Base-by-base conservation (phyloP, 2,329 filamentous ascomycete genomes). In the Ophiostoma sp. region DNA sequence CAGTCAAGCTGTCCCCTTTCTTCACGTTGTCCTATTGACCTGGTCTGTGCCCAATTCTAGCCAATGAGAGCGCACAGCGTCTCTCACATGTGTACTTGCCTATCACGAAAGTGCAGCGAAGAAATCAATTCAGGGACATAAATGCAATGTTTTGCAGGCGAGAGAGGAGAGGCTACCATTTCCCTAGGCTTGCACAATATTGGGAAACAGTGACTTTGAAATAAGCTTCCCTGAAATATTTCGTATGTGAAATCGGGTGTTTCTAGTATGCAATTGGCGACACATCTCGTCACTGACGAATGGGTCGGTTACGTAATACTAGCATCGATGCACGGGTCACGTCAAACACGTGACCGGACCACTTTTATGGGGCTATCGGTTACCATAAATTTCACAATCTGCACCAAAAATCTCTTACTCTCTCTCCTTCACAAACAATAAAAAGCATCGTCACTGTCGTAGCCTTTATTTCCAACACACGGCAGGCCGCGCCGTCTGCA, bases 311-410 rank as follows among this genome's bases (percentile, higher is more conserved):
- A 52, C 5, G 5, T 14, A 18, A 11, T 16, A 14, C 16, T 5
- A 14, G 40, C 3, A 1, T 18, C 36, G 38, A 41, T 38, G 12
- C 18, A 47, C 12, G 18, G 12, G 8, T 14, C 11, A 41, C 11
- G 3, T 6, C 27, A n/a, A 14, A 5, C 58, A 64, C 66, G 66
- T 67, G 66, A 67, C 58, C n/a, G n/a, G n/a, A 11, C n/a, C 14
- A 18, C 9, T 27, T 45, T 38, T 64, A 64, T 68, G 66, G 66
- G 62, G 2, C 66, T 18, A 0, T 8, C 4, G 5, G 42, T 18
- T 58, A 11, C 49, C 52, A 66, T 68, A 68, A 68, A 68, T 68
- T 64, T 66, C 49, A n/a, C 67, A 63, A 45, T 42, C 63, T 41
- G 60, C 60, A 18, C 60, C 12, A n/a, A 52, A 68, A 68, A 67